Percentiles rank a stretch among this genome's conserved stretches.
Conservation (phyloP, 164 flowering plant genomes). For the Magnolia kwangsiensis region DNA sequence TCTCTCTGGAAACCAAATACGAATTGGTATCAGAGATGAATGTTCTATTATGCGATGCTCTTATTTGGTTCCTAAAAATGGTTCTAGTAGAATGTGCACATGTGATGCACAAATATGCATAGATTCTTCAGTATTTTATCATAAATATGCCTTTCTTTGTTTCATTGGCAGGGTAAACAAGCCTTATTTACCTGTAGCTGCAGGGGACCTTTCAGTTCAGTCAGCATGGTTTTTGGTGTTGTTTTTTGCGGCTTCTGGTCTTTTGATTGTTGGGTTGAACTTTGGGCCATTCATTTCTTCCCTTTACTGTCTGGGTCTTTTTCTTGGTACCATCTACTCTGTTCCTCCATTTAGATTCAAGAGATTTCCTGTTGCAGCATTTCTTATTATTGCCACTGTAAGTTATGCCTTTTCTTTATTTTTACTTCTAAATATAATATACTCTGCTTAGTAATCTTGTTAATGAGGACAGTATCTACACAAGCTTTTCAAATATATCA, state of each 20-base stretch:
- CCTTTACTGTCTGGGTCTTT: slow-evolving; percentile 87
- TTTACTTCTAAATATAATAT: not conserved
- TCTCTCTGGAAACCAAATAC: not conserved
- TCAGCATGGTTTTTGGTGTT: slow-evolving; percentile 93
- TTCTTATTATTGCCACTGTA: slow-evolving; percentile 98
- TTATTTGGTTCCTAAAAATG: not conserved
- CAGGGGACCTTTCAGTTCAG: slow-evolving; percentile 91
- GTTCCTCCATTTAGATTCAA: slow-evolving; percentile 98
- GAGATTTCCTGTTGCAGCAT: slow-evolving; percentile 89
- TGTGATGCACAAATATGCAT: not conserved
- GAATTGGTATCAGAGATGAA: not conserved
- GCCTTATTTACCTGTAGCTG: slow-evolving; percentile 97
- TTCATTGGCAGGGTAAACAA: slow-evolving; percentile 73
- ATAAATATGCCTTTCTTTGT: not conserved
- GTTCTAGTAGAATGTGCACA: not conserved
- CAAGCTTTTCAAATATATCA: too few species aligned
- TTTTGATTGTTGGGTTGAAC: slow-evolving; percentile 59
- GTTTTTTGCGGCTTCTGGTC: slow-evolving; percentile 67
- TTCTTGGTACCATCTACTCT: slow-evolving; percentile 93
- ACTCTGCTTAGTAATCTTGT: too few species aligned
- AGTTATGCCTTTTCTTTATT: slow-evolving; percentile 11
- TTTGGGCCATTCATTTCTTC: slow-evolving; percentile 90
- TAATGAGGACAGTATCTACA: not conserved
- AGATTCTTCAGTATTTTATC: not conserved
- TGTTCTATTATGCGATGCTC: not conserved